Conservation (phyloP, 192 early-diverging fungal species). For the Gaertneriomyces semiglobifer region DNA sequence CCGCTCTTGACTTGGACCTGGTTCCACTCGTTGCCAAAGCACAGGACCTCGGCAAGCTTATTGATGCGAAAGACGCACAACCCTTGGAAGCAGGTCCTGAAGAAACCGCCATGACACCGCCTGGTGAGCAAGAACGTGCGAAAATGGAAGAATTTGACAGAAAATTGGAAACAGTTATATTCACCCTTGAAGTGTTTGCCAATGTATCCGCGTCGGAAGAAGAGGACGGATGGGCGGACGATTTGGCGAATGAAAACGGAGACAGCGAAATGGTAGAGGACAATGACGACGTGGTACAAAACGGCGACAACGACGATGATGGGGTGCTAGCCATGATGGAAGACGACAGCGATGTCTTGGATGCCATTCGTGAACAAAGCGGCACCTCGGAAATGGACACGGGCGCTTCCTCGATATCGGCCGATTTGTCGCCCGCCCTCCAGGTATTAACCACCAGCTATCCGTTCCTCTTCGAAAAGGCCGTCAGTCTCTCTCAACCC, state of each 20-base stretch:
- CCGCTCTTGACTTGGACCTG: constrained; percentile 22
- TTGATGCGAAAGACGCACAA: constrained; percentile 28
- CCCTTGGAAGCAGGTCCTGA: neutral
- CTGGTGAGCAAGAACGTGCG: constrained; percentile 3
- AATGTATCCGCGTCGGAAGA: constrained; percentile 70
- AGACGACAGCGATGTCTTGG: constrained; percentile 42
- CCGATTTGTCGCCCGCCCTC: neutral
- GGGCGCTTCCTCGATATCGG: neutral
- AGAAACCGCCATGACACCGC: constrained; percentile 9
- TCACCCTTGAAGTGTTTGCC: constrained; percentile 77
- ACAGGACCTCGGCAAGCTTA: neutral
- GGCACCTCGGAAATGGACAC: constrained; percentile 15
- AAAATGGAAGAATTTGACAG: constrained; percentile 46
- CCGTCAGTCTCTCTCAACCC: neutral
- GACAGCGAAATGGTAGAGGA: constrained; percentile 22
- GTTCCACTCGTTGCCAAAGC: constrained; percentile 38
- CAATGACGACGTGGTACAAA: constrained; percentile 40
- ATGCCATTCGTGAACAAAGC: constrained; percentile 8
- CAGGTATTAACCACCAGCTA: neutral
- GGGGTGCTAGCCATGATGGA: constrained; percentile 34
- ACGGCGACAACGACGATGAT: constrained; percentile 27
- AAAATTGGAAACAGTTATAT: constrained; percentile 59
- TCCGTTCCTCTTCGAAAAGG: neutral
- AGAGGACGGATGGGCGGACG: constrained; percentile 29
- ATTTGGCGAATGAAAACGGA: constrained; percentile 46